Evolutionary conservation across 2,329 filamentous ascomycete species (phyloP), one percentile per base, ranked within the genome.

Genomic region (Aureobasidium sp.): DNA sequence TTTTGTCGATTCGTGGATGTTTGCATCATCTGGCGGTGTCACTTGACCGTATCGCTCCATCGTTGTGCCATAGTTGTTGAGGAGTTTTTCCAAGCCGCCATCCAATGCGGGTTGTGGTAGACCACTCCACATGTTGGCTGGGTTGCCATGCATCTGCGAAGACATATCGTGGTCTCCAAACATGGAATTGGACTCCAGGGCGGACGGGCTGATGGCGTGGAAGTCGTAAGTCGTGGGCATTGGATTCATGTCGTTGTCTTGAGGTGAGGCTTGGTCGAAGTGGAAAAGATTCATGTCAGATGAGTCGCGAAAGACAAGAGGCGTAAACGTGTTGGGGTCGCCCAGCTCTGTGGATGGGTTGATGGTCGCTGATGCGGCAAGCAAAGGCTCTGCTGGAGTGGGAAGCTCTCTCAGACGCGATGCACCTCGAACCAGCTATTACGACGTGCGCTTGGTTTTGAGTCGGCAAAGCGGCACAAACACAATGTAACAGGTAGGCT

Each of bases 11-110:
- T 20, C 51, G 14, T 42, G 41, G 20, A 34, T 15, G 8, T 58
- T 64, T 15, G 41, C 58, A 25, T 73, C 71, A 31, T 73, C 69
- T 45, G 73, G 73, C 14, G 73, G 73, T 17, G 74, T 75, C 36
- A 76, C 70, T 60, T 75, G 74, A n/a, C 74, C 74, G 52, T 70
- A 71, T 7, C 70, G 65, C 8, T 63, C 56, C 5, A 41, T 64
- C 1, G 31, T 15, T 9, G 27, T 7, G 2, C 15, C 4, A 34
- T 57, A 56, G 5, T 39, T 53, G 42, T 52, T 41, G 39, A 62
- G 41, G n/a, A 62, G 44, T 39, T 62, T 49, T 36, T 29, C 61
- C 36, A 58, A 3, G 1, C 44, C 51, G 9, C 29, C 36, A 31
- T 31, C 42, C 5, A 29, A 15, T 15, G 36, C 5, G 2, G 22